Evolutionary conservation across 176 grass and related monocot genomes (phyloP).

Genomic region (Panicum miliaceum): DNA sequence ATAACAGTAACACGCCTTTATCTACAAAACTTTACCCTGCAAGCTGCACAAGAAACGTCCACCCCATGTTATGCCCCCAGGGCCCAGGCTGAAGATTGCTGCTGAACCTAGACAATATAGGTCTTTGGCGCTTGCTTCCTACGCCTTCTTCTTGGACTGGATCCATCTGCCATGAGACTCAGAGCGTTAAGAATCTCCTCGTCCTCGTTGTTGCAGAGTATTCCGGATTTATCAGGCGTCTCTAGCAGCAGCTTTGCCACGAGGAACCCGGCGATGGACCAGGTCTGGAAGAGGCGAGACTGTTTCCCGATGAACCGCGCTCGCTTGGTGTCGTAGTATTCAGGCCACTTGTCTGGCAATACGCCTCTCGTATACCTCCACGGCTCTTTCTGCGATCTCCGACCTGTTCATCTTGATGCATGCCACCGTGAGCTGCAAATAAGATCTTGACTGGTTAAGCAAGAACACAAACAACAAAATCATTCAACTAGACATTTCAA

Average conservation of each 20-base stretch:
- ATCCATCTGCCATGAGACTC: constrained; percentile 56
- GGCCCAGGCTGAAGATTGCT: constrained; percentile 4
- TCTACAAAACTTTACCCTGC: neutral
- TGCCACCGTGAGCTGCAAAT: constrained; percentile 79
- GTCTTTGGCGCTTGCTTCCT: constrained; percentile 64
- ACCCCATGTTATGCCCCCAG: constrained; percentile 24
- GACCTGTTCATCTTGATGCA: constrained; percentile 80
- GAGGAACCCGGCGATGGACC: constrained; percentile 83
- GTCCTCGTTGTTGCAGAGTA: constrained; percentile 79
- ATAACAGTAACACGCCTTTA: constrained; percentile 12
- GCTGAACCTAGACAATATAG: constrained; percentile 55
- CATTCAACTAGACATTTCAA: constrained; percentile 24
- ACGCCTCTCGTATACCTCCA: constrained; percentile 71
- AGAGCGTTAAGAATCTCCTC: constrained; percentile 76
- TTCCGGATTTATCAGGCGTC: constrained; percentile 74
- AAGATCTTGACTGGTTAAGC: neutral
- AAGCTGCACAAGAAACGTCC: neutral
- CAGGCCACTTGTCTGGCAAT: constrained; percentile 85
- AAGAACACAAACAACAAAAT: neutral
- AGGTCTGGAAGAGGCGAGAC: constrained; percentile 71
- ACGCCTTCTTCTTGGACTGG: constrained; percentile 49
- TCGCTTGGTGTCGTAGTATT: constrained; percentile 87
- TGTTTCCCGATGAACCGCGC: constrained; percentile 78
- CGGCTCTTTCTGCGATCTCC: constrained; percentile 69
- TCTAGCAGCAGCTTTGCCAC: constrained; percentile 78